Evolutionary conservation across 768 basidiomycete species (phyloP).

Genomic region (Lactarius trivialis): DNA sequence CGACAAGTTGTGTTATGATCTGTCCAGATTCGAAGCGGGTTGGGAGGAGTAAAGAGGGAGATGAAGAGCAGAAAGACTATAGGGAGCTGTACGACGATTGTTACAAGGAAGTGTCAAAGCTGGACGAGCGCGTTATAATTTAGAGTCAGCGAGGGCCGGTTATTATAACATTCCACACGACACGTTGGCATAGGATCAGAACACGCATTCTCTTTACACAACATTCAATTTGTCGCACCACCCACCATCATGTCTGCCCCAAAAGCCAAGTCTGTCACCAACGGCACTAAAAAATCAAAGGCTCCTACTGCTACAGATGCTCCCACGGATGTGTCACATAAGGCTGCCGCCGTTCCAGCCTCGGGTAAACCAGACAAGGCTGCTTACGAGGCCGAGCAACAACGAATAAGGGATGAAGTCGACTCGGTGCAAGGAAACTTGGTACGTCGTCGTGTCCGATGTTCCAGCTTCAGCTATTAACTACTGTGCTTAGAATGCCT

Average conservation of each 20-base stretch:
- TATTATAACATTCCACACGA: conserved; percentile 3
- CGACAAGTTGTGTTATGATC: conserved; percentile 96
- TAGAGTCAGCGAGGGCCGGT: background rate
- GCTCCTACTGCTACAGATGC: conserved; percentile 38
- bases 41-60: conserved; percentile 50
- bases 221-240: background rate
- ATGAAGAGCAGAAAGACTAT: conserved; percentile 75
- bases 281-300: conserved; percentile 29
- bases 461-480: conserved; percentile 1
- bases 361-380: conserved; percentile 78
- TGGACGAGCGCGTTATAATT: conserved; percentile 60
- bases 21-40: conserved; percentile 78
- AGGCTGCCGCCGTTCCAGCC: conserved; percentile 27
- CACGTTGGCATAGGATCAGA: background rate
- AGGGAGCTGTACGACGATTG: conserved; percentile 83
- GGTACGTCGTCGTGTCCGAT: conserved; percentile 41
- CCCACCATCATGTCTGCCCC: conserved; percentile 32
- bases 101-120: conserved; percentile 73
- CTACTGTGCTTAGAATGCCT: conserved; percentile 42
- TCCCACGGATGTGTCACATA: conserved; percentile 29
- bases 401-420: conserved; percentile 74
- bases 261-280: conserved; percentile 49
- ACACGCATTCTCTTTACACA: conserved; percentile 22
- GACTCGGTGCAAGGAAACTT: conserved; percentile 73
- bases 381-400: conserved; percentile 79